Evolutionary conservation across 345 rosid genomes (phyloP), one percentile per base, ranked within the genome.

Genomic region (Linum trigynum): DNA sequence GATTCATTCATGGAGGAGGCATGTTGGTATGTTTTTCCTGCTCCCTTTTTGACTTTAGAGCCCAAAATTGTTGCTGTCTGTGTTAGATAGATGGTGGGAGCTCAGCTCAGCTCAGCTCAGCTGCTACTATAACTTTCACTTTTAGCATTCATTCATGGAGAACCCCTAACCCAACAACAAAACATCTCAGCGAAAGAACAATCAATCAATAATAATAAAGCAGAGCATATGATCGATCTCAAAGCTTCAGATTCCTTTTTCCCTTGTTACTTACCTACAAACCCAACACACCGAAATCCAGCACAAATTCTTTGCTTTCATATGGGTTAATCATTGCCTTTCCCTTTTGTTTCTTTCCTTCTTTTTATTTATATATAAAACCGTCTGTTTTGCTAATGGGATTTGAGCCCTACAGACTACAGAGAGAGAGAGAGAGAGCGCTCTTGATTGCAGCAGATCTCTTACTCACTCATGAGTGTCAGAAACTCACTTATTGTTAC

Each of bases 41-140:
- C 55, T 64, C 62, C 67, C 78, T 59, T 82, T 80, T 84, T 79
- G 82, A 76, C 83, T 80, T 85, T 74, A n/a, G 69, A 59, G 76
- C 77, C 73, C 64, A 72, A 67, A 48, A 65, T 71, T 59, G 75
- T 74, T 73, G 83, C 77, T 78, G 75, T 48, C 14, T 48, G 53
- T 48, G 9, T 12, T 9, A 12, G 53, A 48, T 48, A 15, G 50
- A 48, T 48, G 9, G 53, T 23, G 32, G 32, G 32, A 23, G 32
- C 32, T 23, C 32, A 23, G 32, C 32, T 23, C 32, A 23, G 32
- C 32, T 23, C 32, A 23, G 32, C 32, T 23, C 32, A 23, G 32
- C 32, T 23, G 32, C 32, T 23, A 23, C 32, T 23, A 23, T 23
- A 23, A 23, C 32, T 23, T 23, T 23, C 32, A 23, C 32, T 23